Evolutionary conservation across 352 stramenopile genomes (phyloP).

Genomic region (Globisporangium paroecandrum): DNA sequence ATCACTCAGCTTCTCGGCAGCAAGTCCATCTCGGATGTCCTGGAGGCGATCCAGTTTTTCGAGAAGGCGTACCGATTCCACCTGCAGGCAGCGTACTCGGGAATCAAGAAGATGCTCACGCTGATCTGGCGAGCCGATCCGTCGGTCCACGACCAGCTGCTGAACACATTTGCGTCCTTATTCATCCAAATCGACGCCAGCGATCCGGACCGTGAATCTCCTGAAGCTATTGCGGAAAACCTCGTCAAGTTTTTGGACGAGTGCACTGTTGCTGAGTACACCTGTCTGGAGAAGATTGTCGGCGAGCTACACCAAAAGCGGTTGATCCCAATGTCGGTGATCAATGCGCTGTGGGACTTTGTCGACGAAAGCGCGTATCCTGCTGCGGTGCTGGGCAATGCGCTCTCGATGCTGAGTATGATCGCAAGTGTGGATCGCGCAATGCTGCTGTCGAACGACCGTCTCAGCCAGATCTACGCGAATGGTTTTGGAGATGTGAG

Average conservation of each 20-base stretch:
- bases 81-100: conserved; percentile 83
- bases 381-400: conserved; percentile 56
- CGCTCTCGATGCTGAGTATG: conserved; percentile 64
- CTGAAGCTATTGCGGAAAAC: conserved; percentile 56
- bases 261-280: conserved; percentile 74
- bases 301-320: conserved; percentile 54
- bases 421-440: conserved; percentile 59
- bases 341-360: conserved; percentile 73
- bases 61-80: conserved; percentile 89
- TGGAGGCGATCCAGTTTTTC: conserved; percentile 93
- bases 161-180: conserved; percentile 75
- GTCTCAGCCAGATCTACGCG: conserved; percentile 44
- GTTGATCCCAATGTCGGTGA: conserved; percentile 57
- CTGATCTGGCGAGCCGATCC: conserved; percentile 90
- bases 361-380: conserved; percentile 55
- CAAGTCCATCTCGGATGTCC: conserved; percentile 90
- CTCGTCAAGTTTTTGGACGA: conserved; percentile 74
- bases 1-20: conserved; percentile 89
- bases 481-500: conserved; percentile 59
- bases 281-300: conserved; percentile 74
- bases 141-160: conserved; percentile 88
- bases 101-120: conserved; percentile 90
- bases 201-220: conserved; percentile 35
- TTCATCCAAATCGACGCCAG: conserved; percentile 56
- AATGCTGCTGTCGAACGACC: conserved; percentile 61